phyloP scores from a whole-genome alignment of 2,329 filamentous ascomycete species.

The Lomentospora prolificans region DNA sequence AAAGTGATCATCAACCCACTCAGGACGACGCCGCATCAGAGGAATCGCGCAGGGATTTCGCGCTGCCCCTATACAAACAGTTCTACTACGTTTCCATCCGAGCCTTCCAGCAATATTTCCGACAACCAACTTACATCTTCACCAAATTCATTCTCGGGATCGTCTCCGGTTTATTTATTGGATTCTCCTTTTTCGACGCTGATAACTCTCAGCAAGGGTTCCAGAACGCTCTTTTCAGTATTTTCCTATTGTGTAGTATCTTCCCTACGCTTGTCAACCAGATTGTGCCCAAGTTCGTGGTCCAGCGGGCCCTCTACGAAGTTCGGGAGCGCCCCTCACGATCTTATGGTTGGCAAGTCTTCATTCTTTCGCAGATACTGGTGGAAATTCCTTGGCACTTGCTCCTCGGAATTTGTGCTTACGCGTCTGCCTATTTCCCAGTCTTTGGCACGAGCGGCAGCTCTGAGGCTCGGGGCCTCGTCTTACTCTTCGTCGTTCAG shows the following conservation, averaged over 20 bases:
- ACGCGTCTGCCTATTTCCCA: conserved; percentile 56
- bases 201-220: conserved; percentile 49
- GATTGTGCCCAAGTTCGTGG: conserved; percentile 58
- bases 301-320: conserved; percentile 55
- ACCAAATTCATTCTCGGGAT: conserved; percentile 49
- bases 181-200: conserved; percentile 52
- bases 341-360: conserved; percentile 56
- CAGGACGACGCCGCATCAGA: conserved; percentile 17
- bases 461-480: conserved; percentile 40
- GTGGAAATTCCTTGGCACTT: conserved; percentile 61
- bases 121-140: conserved; percentile 68
- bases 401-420: conserved; percentile 50
- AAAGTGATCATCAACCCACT: conserved; percentile 16
- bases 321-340: conserved; percentile 55
- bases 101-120: conserved; percentile 71
- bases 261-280: conserved; percentile 51
- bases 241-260: conserved; percentile 56
- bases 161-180: conserved; percentile 46
- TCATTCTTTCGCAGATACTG: conserved; percentile 54
- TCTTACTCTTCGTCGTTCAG: conserved; percentile 51
- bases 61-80: conserved; percentile 52
- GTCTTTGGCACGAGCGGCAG: conserved; percentile 43
- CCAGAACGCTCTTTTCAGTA: conserved; percentile 55
- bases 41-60: conserved; percentile 47
- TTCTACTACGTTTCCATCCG: conserved; percentile 50